Base-by-base conservation (phyloP, 768 basidiomycete genomes). In the Gelatoporia subvermispora region DNA sequence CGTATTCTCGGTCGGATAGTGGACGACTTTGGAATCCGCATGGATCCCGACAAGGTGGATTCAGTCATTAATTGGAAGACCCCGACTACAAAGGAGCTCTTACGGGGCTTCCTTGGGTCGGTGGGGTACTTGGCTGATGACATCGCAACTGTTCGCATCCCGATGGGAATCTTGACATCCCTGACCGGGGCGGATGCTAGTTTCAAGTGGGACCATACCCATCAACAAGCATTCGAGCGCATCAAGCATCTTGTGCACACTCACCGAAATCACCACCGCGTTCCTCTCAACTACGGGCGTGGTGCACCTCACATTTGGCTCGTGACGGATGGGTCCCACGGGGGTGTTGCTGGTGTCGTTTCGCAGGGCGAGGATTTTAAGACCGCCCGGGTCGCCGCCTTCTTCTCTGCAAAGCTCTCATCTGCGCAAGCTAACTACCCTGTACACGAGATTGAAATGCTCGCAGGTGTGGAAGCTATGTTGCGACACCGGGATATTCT, bases 121-220 rank as follows among this genome's bases (percentile, higher is more conserved):
- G 72, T 69, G 0, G 66, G 69, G 1, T 73, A 63, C 47, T 18
- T 56, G 0, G 70, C 72, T 0, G 61, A 65, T 41, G 69, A 72
- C 24, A 55, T 67, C 2, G 49, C 55, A 0, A 52, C 52, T 0
- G 51, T 76, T 2, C 54, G 67, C 0, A 67, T 73, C 1, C 72
- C 72, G 3, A 71, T 75, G 67, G 67, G 62, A 1, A 43, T 68
- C 0, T 54, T 75, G 1, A 49, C 54, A 0, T 42, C 52, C 11
- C 18, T 63, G 3, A 60, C 60, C 0, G 57, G 60, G 0, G 20
- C 43, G 3, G 50, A 34, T 1, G 35, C 21, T 3, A 4, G 35
- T 4, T 67, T 57, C 48, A 16, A 25, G 17, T 67, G 67, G 62
- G 48, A 45, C 15, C 23, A 42, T 4, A 62, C 60, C 5, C 54